Base-by-base conservation (phyloP, 1,139 yeast species). In the Suhomyces taliae region DNA sequence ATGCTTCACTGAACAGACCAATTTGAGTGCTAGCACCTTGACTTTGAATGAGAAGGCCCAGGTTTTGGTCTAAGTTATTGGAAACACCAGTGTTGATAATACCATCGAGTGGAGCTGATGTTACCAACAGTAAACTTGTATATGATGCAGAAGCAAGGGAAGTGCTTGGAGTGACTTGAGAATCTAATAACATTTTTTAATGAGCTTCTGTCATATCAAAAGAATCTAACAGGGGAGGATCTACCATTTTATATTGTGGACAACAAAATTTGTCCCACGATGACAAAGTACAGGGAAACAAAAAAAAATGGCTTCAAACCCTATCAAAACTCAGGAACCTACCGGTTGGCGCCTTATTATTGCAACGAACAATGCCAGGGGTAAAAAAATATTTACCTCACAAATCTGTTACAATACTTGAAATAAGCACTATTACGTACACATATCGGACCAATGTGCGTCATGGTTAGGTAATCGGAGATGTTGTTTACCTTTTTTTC, bases 151-250 rank as follows among this genome's bases (percentile, higher is more conserved):
- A 34, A 26, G 44, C 49, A 29, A 48, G 46, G 19, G 44, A 44
- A 5, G 45, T 40, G 24, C 43, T 34, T 11, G 47, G 8, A n/a
- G 46, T 31, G 27, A 49, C 36, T 12, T 45, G 41, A n/a, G 54
- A 29, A 40, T 50, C 57, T 32, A 53, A 36, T 45, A 51, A 49
- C 57, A 53, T 52, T 44, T 12, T 12, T 27, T 27, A 19, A 8
- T 31, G 27, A 39, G 36, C 7, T 8, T 33, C 29, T 6, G 27
- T 24, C 10, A 8, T 9, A 12, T 10, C 12, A 11, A 15, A 8
- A 6, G 24, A 19, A 19, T 19, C 24, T 19, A 19, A 19, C 3
- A 11, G 11, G 26, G 37, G 41, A 38, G 39, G 32, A 5, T 31
- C 29, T 31, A 37, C 7, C 36, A 37, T 41, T 45, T 37, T 45